phyloP scores from a whole-genome alignment of 345 rosid species.

The Aquilaria yunnanensis region DNA sequence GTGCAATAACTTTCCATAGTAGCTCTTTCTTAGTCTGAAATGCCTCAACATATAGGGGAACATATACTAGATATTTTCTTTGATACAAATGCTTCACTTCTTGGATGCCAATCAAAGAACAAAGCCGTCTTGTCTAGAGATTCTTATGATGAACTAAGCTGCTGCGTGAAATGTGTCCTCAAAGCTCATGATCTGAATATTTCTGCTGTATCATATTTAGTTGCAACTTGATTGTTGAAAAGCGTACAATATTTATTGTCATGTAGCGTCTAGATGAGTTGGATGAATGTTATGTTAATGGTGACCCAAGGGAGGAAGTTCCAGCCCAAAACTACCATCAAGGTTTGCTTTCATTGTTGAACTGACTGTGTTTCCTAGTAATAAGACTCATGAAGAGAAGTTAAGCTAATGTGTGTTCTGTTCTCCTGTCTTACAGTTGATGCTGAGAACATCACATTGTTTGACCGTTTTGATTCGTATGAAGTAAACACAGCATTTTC shows the following conservation, averaged over 20 bases:
- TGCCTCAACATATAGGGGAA: too few species aligned
- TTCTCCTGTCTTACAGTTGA: slow-evolving; percentile 43
- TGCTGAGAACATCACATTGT: slow-evolving; percentile 62
- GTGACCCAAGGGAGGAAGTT: slow-evolving; percentile 34
- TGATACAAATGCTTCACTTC: too few species aligned
- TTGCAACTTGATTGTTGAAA: too few species aligned
- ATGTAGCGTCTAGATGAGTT: slow-evolving; percentile 63
- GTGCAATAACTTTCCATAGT: too few species aligned
- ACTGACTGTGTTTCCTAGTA: neutral
- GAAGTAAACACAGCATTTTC: slow-evolving; percentile 38
- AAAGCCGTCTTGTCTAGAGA: too few species aligned
- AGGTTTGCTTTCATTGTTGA: slow-evolving; percentile 39
- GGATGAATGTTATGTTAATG: slow-evolving; percentile 35
- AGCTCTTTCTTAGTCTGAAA: too few species aligned
- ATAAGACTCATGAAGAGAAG: neutral
- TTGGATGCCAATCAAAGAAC: too few species aligned
- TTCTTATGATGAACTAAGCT: too few species aligned
- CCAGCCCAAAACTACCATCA: slow-evolving; percentile 46
- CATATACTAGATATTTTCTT: too few species aligned
- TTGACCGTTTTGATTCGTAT: slow-evolving; percentile 48
- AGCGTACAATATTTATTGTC: neutral
- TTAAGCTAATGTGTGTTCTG: slow-evolving; percentile 1
- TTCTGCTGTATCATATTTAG: too few species aligned
- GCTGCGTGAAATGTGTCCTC: too few species aligned
- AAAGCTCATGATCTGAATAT: too few species aligned